These are phyloP conservation scores for Marchantia paleacea DNA, from an alignment of 225 moss, liverwort and hornwort genomes.

Conservation along the genomic window DNA sequence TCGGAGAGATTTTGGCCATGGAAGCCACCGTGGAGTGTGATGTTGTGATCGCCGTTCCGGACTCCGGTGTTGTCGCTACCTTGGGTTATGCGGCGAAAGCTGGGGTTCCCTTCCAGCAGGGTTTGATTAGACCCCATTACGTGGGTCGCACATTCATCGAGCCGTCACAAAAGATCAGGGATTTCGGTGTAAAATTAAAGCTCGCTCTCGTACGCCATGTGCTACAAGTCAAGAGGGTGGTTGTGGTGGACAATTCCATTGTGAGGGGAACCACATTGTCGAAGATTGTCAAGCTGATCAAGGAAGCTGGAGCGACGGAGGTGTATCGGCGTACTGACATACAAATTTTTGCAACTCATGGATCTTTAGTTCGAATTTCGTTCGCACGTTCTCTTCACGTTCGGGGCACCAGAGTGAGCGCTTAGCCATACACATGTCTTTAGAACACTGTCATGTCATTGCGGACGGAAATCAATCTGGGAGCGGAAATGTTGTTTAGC, in stretches of 20 bases:
- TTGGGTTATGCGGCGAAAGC: constrained; percentile 76
- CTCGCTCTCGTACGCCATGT: constrained; percentile 83
- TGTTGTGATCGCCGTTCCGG: constrained; percentile 90
- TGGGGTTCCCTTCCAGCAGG: constrained; percentile 86
- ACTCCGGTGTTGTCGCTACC: constrained; percentile 92
- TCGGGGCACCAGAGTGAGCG: no score
- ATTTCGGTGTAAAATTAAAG: constrained; percentile 95
- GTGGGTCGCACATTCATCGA: constrained; percentile 94
- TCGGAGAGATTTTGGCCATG: constrained; percentile 76
- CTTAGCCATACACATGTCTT: no score
- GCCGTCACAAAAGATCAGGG: constrained; percentile 90
- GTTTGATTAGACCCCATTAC: constrained; percentile 84
- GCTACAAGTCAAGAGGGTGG: constrained; percentile 75
- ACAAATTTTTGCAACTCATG: no score
- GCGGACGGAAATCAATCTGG: no score
- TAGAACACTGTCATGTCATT: no score
- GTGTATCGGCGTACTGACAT: no score
- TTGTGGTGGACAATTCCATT: constrained; percentile 95
- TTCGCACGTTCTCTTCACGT: no score
- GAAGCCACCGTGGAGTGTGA: constrained; percentile 87
- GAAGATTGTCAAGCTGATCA: constrained; percentile 87
- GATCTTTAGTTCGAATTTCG: no score
- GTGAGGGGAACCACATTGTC: constrained; percentile 93
- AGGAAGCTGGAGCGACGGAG: constrained; percentile 91
- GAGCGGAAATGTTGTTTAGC: no score